Evolutionary conservation across 177 flowering plant genomes (phyloP), one percentile per base, ranked within the genome.

Genomic region (Vitis hybrid): DNA sequence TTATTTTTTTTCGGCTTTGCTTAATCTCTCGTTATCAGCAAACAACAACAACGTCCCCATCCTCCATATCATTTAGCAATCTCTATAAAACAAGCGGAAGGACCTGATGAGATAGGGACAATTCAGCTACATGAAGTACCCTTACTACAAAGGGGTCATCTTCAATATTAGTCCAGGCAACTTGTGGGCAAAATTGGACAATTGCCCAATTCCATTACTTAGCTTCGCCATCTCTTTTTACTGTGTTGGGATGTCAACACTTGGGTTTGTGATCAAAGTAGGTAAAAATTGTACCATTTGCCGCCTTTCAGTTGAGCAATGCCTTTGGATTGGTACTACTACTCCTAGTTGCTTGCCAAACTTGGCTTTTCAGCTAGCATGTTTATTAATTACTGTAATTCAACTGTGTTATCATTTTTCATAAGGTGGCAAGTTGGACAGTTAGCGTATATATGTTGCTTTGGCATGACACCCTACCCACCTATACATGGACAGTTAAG

Each of bases 111-210:
- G 83, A 80, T 55, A 69, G 61, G 41, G 79, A 80, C 79, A 64
- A 51, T 30, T 75, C 75, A 77, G 77, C 83, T 80, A 80, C 77
- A 68, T 56, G 27, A 2, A 49, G 20, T 48, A 5, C 21, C 59
- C 20, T 41, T 27, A 56, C 55, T 63, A 20, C 18, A 20, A 35
- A 20, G 1, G 41, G 56, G 68, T 63, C 61, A 24, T 56, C 3
- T 0, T 27, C 49, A 48, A 41, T 20, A 46, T 49, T 18, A 7
- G 8, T 24, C 17, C 11, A 21, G 7, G 12, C 24, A 41, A 41
- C n/a, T 20, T 58, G 24, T 58, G 27, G 9, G 9, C 8, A 15
- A 6, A 15, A 15, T 56, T n/a, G 9, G 20, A 56, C 59, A 56
- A 56, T 14, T 56, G 7, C 46, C 9, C 10, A n/a, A 9, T 56